Conservation (phyloP, 2,329 filamentous ascomycete species). For the Colletotrichum nymphaeae region DNA sequence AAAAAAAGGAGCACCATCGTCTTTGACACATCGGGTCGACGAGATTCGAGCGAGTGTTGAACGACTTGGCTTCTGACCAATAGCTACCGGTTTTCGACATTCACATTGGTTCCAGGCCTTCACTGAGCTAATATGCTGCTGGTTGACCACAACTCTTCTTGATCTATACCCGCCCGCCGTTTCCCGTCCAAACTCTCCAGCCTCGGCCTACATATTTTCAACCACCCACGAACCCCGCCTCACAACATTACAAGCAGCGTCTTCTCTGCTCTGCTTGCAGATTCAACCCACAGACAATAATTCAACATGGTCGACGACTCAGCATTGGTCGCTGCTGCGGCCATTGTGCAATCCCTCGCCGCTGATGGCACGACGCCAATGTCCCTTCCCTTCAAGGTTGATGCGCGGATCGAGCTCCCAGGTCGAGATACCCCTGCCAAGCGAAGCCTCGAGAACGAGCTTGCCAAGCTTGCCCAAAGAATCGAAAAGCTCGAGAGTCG, state of each 20-base stretch:
- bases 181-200: conserved; percentile 6
- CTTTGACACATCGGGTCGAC: conserved; percentile 23
- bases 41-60: conserved; percentile 29
- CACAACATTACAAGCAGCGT: conserved; percentile 1
- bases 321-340: conserved; percentile 64
- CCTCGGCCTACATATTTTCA: conserved; percentile 2
- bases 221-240: neutral
- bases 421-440: conserved; percentile 83
- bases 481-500: conserved; percentile 87
- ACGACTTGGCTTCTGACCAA: conserved; percentile 7
- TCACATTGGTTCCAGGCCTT: conserved; percentile 33
- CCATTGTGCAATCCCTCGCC: conserved; percentile 65
- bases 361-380: conserved; percentile 52
- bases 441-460: conserved; percentile 82
- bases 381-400: conserved; percentile 53
- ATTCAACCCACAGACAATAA: neutral
- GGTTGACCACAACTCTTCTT: conserved; percentile 29
- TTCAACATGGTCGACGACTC: conserved; percentile 64
- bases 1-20: conserved; percentile 13
- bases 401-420: conserved; percentile 74
- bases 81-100: conserved; percentile 13
- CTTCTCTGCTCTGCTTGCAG: conserved; percentile 2
- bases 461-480: conserved; percentile 80
- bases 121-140: conserved; percentile 35
- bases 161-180: conserved; percentile 27